phyloP scores from a whole-genome alignment of 192 early-diverging fungal genomes.

The Ambispora gerdemannii region DNA sequence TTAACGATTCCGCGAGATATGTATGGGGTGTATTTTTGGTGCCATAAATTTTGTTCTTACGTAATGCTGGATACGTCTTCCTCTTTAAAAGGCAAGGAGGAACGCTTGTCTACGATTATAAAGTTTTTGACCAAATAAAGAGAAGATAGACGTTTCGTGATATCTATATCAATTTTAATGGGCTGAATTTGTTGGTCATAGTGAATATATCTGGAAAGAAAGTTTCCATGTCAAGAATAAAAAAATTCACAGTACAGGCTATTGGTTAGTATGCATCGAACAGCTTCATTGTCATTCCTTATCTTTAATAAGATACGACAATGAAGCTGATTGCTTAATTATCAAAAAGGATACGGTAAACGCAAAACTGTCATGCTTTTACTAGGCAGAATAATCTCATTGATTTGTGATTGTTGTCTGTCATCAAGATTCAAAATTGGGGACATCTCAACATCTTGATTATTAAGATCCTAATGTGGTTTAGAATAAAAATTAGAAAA shows the following conservation, averaged over 20 bases:
- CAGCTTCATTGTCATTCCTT: too few species aligned
- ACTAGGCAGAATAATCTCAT: neutral
- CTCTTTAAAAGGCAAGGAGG: too few species aligned
- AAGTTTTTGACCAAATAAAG: too few species aligned
- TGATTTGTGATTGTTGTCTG: neutral
- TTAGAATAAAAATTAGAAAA: neutral
- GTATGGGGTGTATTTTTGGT: too few species aligned
- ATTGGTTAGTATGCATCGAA: neutral
- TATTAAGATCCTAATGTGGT: neutral
- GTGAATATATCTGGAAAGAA: slow-evolving; percentile 4
- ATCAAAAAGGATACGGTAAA: slow-evolving; percentile 21
- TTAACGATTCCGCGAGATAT: too few species aligned
- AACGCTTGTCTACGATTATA: too few species aligned
- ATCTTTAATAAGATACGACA: too few species aligned
- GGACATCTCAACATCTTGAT: neutral
- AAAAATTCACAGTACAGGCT: neutral
- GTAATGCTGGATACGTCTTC: too few species aligned
- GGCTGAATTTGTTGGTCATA: neutral
- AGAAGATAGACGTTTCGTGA: too few species aligned
- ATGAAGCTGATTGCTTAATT: too few species aligned
- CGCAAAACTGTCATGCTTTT: slow-evolving; percentile 4
- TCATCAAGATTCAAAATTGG: neutral
- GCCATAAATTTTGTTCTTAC: too few species aligned
- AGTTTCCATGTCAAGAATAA: neutral
- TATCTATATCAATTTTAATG: neutral